Conservation (phyloP, 2,329 filamentous ascomycete genomes). For the Monosporascus sp. region DNA sequence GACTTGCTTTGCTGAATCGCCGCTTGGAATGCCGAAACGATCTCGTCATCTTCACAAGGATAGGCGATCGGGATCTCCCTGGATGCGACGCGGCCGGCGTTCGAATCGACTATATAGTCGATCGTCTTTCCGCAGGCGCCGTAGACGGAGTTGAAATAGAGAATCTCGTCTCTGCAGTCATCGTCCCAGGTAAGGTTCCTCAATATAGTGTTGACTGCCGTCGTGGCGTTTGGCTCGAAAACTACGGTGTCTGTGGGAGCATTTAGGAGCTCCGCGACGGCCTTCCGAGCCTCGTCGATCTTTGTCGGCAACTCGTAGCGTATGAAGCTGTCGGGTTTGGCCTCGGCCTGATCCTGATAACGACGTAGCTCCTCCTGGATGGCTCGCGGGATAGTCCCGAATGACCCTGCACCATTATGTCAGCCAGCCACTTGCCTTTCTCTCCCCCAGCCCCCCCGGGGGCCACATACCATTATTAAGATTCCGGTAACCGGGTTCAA, state of each 20-base stretch:
- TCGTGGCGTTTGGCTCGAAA: constrained; percentile 77
- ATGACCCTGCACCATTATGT: constrained; percentile 54
- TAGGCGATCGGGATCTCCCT: constrained; percentile 58
- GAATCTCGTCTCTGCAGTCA: constrained; percentile 70
- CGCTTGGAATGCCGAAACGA: constrained; percentile 56
- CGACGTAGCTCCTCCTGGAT: constrained; percentile 55
- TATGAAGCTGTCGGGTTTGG: constrained; percentile 69
- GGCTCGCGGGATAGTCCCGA: constrained; percentile 64
- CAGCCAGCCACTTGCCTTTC: constrained; percentile 1
- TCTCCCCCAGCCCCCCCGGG: neutral
- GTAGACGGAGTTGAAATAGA: constrained; percentile 78
- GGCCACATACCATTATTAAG: constrained; percentile 66
- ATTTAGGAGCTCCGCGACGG: constrained; percentile 61
- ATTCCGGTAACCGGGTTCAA: constrained; percentile 63
- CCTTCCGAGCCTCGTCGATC: constrained; percentile 59
- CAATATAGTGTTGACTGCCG: constrained; percentile 73
- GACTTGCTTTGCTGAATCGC: constrained; percentile 48
- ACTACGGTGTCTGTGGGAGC: constrained; percentile 63
- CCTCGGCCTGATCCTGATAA: constrained; percentile 65
- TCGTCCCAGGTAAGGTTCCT: constrained; percentile 63
- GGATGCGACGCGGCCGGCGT: constrained; percentile 36
- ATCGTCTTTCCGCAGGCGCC: constrained; percentile 71
- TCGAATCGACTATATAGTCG: constrained; percentile 65
- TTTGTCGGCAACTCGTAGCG: constrained; percentile 59
- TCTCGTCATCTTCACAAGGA: constrained; percentile 63